Percentiles rank a stretch among this genome's conserved stretches.
These are phyloP conservation scores for Saprolegnia diclina DNA, from an alignment of 352 stramenopile species.

Conservation along the genomic window DNA sequence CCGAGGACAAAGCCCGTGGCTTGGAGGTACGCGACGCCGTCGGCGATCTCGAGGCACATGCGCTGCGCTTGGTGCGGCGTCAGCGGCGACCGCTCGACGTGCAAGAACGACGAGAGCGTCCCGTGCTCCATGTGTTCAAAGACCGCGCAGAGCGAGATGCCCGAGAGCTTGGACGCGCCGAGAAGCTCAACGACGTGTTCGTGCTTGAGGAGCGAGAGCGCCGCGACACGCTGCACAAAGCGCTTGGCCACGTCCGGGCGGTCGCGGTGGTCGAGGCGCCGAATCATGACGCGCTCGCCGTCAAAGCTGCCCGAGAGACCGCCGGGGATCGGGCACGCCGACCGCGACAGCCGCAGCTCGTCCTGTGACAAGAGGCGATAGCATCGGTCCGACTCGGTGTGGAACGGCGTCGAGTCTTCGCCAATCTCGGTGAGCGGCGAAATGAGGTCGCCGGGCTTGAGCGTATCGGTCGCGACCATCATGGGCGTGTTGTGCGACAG, in stretches of 20 bases:
- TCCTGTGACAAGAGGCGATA: conserved; percentile 11
- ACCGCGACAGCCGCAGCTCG: conserved; percentile 3
- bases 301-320: neutral
- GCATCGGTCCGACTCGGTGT: neutral
- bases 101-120: conserved; percentile 13
- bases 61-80: neutral
- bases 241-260: neutral
- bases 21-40: conserved; percentile 11
- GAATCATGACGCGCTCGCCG: neutral
- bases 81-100: neutral
- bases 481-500: conserved; percentile 9
- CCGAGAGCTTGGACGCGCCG: conserved; percentile 18
- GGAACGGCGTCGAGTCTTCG: conserved; percentile 24
- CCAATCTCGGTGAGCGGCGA: neutral
- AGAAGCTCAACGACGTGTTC: conserved; percentile 5
- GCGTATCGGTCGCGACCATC: conserved; percentile 2
- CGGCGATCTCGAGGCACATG: neutral
- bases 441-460: neutral
- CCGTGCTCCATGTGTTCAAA: conserved; percentile 6
- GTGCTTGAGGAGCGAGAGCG: conserved; percentile 7
- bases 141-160: conserved; percentile 25
- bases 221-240: conserved; percentile 2
- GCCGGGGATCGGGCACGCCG: neutral
- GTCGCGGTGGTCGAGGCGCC: conserved; percentile 16
- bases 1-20: neutral